Conservation (phyloP, 2,329 filamentous ascomycete genomes). For the Penicillium occitanis region DNA sequence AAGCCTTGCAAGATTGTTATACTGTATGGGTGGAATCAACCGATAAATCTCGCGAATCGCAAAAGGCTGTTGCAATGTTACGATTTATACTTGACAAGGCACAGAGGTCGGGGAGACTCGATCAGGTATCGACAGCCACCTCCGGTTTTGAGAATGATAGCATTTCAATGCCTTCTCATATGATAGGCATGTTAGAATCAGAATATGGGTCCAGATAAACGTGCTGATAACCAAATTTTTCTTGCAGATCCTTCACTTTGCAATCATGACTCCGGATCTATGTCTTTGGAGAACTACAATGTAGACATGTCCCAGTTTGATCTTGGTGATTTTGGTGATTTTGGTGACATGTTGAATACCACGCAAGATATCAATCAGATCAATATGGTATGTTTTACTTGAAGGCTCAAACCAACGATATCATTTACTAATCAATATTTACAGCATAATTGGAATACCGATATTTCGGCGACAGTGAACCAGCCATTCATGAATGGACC, state of each 20-base stretch:
- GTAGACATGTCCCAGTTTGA: neutral
- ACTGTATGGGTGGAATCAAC: slow-evolving; percentile 9
- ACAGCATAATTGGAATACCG: neutral
- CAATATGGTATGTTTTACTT: neutral
- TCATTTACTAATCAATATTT: neutral
- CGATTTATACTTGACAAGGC: slow-evolving; percentile 17
- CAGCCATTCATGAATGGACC: neutral
- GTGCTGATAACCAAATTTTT: neutral
- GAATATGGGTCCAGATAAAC: neutral
- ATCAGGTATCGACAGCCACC: neutral
- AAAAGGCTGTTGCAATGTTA: slow-evolving; percentile 14
- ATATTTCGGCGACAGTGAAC: neutral
- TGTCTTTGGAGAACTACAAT: neutral
- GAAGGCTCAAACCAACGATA: neutral
- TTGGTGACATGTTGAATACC: neutral
- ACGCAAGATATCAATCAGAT: neutral
- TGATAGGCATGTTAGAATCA: neutral
- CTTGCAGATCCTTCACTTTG: neutral
- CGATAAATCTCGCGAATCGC: slow-evolving; percentile 12
- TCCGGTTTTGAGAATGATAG: neutral
- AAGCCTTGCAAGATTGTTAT: slow-evolving; percentile 14
- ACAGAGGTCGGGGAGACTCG: neutral
- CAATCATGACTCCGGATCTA: neutral
- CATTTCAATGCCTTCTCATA: neutral
- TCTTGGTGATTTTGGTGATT: neutral